A percentile compares a stretch with the other conserved stretches of the same genome.
These are phyloP conservation scores for Chondrus crispus DNA, from an alignment of 23 red algal species.

Conservation along the genomic window DNA sequence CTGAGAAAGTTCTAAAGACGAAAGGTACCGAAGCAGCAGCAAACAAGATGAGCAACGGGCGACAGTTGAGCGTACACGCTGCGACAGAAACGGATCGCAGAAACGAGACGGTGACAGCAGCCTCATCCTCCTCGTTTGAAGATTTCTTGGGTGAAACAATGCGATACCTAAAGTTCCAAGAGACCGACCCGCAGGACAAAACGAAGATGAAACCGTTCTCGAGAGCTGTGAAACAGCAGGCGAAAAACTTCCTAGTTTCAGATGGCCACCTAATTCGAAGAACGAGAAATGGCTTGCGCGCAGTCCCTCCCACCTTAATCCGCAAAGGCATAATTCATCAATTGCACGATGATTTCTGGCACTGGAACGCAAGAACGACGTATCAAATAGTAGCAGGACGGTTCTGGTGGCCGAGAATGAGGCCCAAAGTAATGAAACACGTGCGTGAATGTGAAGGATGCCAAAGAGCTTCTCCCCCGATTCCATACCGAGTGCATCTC, in stretches of 20 bases:
- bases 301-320: neutral
- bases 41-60: too few species aligned
- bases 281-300: neutral
- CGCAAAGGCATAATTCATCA: too few species aligned
- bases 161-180: too few species aligned
- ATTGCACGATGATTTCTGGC: neutral
- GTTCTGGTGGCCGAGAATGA: conserved; percentile 2
- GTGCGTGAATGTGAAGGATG: neutral
- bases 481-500: neutral
- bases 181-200: too few species aligned
- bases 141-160: neutral
- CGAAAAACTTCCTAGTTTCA: neutral
- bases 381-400: neutral
- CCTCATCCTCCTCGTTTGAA: too few species aligned
- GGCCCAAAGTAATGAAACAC: neutral
- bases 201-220: too few species aligned
- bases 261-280: neutral
- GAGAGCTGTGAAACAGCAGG: too few species aligned
- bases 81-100: too few species aligned
- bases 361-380: neutral
- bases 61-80: too few species aligned
- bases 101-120: too few species aligned
- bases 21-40: too few species aligned
- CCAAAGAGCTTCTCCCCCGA: neutral
- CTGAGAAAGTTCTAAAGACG: too few species aligned